Percentiles rank a stretch among this genome's conserved stretches.
Conservation (phyloP, 352 stramenopile genomes). For the Pythium vanterpoolii region DNA sequence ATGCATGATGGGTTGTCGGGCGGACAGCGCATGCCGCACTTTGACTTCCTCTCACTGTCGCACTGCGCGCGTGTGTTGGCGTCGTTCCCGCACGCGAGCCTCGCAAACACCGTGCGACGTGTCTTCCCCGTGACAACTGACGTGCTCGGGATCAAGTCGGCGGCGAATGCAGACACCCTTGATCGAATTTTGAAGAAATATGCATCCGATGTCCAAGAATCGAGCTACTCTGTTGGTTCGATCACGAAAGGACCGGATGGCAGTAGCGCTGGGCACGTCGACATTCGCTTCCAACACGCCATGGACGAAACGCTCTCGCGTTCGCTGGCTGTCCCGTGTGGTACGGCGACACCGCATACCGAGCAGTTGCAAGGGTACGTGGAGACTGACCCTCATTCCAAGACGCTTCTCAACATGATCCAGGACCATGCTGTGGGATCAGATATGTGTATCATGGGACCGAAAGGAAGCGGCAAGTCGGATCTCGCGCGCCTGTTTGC, state of each 20-base stretch:
- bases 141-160: slow-evolving; percentile 36
- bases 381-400: slow-evolving; percentile 49
- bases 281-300: slow-evolving; percentile 13
- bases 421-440: slow-evolving; percentile 72
- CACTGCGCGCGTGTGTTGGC: slow-evolving; percentile 55
- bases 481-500: slow-evolving; percentile 63
- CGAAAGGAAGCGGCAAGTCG: slow-evolving; percentile 85
- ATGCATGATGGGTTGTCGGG: slow-evolving; percentile 36
- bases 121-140: slow-evolving; percentile 59
- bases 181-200: slow-evolving; percentile 57
- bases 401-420: slow-evolving; percentile 63
- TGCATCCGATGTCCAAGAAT: slow-evolving; percentile 20
- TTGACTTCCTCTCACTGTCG: slow-evolving; percentile 56
- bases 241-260: slow-evolving; percentile 27
- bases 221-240: slow-evolving; percentile 34
- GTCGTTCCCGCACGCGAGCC: slow-evolving; percentile 41
- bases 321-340: slow-evolving; percentile 36
- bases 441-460: slow-evolving; percentile 79
- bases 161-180: slow-evolving; percentile 47
- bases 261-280: slow-evolving; percentile 9
- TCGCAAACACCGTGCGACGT: slow-evolving; percentile 36
- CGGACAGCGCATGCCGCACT: slow-evolving; percentile 63
- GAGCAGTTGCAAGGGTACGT: slow-evolving; percentile 43
- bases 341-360: slow-evolving; percentile 28
- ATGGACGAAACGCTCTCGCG: neutral